phyloP scores from a whole-genome alignment of 2,329 filamentous ascomycete genomes.

The Xylaria polymorpha region DNA sequence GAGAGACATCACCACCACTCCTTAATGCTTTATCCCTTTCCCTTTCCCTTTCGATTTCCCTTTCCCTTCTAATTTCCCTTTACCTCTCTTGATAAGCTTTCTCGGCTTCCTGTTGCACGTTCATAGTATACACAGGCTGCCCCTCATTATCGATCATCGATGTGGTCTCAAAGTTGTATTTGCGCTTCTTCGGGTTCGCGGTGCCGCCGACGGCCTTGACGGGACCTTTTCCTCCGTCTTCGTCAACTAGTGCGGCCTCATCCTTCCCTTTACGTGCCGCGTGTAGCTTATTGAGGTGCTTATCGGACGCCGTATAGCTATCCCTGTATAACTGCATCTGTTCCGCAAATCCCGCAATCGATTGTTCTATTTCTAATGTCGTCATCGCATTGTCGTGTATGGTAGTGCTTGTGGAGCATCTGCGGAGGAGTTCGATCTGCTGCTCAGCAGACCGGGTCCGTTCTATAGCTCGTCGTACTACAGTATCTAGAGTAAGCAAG shows the following conservation, averaged over 20 bases:
- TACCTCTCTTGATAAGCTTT: not conserved
- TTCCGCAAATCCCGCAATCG: no score
- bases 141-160: not conserved
- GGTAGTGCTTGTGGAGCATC: not conserved
- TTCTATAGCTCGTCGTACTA: not conserved
- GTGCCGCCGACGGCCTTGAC: not conserved
- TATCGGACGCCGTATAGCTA: not conserved
- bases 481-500: not conserved
- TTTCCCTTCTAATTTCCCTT: no score
- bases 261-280: not conserved
- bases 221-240: not conserved
- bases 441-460: not conserved
- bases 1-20: not conserved
- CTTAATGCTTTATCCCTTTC: not conserved
- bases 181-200: slow-evolving; percentile 7
- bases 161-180: not conserved
- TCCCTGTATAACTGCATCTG: not conserved
- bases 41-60: not conserved
- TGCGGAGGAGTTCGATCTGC: not conserved
- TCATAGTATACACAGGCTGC: not conserved
- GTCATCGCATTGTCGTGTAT: not conserved
- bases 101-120: not conserved
- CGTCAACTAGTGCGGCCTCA: no score
- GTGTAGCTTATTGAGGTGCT: not conserved
- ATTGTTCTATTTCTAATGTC: not conserved